Percentiles rank a stretch among this genome's conserved stretches.
Evolutionary conservation across 1,284 basidiomycete species (phyloP).

Genomic region (Heimioporus retisporus): DNA sequence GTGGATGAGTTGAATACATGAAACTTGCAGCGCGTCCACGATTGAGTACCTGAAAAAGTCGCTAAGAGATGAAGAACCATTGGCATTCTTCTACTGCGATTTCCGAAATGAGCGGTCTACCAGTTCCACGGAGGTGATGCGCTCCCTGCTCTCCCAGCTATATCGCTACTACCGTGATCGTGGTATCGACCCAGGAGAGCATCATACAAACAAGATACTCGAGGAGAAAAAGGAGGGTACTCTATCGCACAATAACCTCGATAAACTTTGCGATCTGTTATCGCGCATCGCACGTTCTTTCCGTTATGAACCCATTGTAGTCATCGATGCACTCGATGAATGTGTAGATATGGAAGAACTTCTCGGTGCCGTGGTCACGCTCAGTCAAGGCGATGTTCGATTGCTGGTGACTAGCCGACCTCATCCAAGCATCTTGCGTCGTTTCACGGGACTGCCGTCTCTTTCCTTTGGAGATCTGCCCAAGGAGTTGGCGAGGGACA

Average conservation of each 20-base stretch:
- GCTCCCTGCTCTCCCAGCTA: constrained; percentile 10
- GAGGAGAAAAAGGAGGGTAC: constrained; percentile 2
- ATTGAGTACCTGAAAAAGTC: constrained; percentile 7
- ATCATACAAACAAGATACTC: constrained; percentile 10
- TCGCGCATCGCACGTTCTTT: constrained; percentile 3
- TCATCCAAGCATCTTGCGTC: background rate
- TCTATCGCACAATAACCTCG: background rate
- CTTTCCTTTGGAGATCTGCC: constrained; percentile 5
- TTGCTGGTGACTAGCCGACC: constrained; percentile 13
- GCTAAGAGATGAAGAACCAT: background rate
- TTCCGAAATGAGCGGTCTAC: constrained; percentile 8
- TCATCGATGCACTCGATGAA: constrained; percentile 18
- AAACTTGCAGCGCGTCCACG: constrained; percentile 6
- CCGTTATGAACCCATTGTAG: constrained; percentile 4
- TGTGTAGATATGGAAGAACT: constrained; percentile 10
- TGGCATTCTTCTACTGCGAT: constrained; percentile 12
- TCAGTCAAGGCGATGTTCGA: constrained; percentile 1
- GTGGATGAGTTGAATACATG: background rate
- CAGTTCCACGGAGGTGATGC: constrained; percentile 1
- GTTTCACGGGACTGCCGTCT: constrained; percentile 1
- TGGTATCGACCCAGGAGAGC: background rate
- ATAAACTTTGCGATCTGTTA: background rate
- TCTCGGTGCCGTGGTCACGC: background rate
- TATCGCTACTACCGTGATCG: constrained; percentile 1
- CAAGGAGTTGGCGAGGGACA: background rate